Percentiles rank a stretch among this genome's conserved stretches.
Conservation (phyloP, 225 moss, liverwort and hornwort genomes). For the Antitrichia curtipendula region DNA sequence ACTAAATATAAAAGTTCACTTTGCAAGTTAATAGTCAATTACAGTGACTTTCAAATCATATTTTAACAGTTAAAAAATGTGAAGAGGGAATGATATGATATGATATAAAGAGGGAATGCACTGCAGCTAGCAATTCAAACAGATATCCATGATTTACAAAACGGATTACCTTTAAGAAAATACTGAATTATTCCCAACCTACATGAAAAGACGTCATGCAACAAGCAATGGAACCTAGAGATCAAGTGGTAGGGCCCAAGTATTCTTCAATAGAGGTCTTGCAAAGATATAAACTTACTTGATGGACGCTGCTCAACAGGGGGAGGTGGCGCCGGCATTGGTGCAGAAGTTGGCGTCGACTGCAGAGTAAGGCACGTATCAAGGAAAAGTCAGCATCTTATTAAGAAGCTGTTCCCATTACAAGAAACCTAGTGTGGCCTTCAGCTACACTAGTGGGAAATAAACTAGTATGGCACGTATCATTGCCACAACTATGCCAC, state of each 20-base stretch:
- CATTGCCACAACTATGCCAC: not conserved
- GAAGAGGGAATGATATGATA: too few relatives aligned
- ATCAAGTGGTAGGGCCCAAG: not conserved
- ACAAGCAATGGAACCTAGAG: not conserved
- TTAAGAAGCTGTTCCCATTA: not conserved
- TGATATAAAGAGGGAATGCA: not conserved
- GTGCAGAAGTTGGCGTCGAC: slow-evolving; percentile 6
- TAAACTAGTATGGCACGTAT: not conserved
- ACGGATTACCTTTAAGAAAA: not conserved
- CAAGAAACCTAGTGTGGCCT: not conserved
- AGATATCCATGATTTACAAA: not conserved
- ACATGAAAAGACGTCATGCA: not conserved
- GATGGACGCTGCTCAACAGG: slow-evolving; percentile 31
- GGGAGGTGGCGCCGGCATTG: slow-evolving; percentile 18
- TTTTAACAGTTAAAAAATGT: not conserved
- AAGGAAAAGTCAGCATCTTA: not conserved
- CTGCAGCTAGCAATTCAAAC: not conserved
- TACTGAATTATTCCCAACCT: not conserved
- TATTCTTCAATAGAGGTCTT: not conserved
- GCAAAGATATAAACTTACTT: slow-evolving; percentile 8
- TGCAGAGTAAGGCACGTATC: slow-evolving; percentile 2
- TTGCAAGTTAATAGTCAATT: not conserved
- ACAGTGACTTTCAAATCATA: not conserved
- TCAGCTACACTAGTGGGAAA: not conserved
- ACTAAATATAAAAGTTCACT: not conserved